Evolutionary conservation across 108 stramenopile species (phyloP).

Genomic region (Skeletonema tropicum): DNA sequence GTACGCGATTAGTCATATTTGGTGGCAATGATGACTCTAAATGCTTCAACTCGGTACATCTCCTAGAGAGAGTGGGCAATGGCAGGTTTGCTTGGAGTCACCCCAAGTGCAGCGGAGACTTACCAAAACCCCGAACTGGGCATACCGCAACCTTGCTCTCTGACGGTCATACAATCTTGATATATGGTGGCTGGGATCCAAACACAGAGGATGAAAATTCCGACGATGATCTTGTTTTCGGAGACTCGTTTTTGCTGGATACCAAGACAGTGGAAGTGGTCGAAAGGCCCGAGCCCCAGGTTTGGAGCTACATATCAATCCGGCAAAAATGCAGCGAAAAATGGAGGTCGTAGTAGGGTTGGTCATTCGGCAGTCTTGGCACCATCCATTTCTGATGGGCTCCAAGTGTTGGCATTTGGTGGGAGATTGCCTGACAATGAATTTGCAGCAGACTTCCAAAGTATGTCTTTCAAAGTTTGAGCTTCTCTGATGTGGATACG

Average conservation of each 20-base stretch:
- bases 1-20: slow-evolving; percentile 66
- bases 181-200: slow-evolving; percentile 91
- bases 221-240: slow-evolving; percentile 68
- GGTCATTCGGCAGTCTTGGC: slow-evolving; percentile 62
- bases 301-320: slow-evolving; percentile 19
- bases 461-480: slow-evolving; percentile 39
- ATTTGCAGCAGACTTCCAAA: slow-evolving; percentile 62
- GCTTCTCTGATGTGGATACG: background rate
- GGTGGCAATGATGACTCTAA: slow-evolving; percentile 79
- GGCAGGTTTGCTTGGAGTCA: slow-evolving; percentile 72
- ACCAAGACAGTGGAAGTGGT: slow-evolving; percentile 81
- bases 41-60: slow-evolving; percentile 76
- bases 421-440: slow-evolving; percentile 69
- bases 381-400: slow-evolving; percentile 42
- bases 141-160: slow-evolving; percentile 75
- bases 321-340: too few species aligned
- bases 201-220: slow-evolving; percentile 66
- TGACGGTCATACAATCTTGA: slow-evolving; percentile 75
- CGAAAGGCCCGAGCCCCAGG: slow-evolving; percentile 55
- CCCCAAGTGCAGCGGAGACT: slow-evolving; percentile 58
- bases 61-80: slow-evolving; percentile 53
- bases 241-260: slow-evolving; percentile 73
- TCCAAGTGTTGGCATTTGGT: slow-evolving; percentile 70
- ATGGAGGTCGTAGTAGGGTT: slow-evolving; percentile 63
- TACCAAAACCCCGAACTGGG: slow-evolving; percentile 76